A percentile compares a stretch with the other conserved stretches of the same genome.
Evolutionary conservation across 2,329 filamentous ascomycete species (phyloP).

Genomic region (Aspergillus uvarum): DNA sequence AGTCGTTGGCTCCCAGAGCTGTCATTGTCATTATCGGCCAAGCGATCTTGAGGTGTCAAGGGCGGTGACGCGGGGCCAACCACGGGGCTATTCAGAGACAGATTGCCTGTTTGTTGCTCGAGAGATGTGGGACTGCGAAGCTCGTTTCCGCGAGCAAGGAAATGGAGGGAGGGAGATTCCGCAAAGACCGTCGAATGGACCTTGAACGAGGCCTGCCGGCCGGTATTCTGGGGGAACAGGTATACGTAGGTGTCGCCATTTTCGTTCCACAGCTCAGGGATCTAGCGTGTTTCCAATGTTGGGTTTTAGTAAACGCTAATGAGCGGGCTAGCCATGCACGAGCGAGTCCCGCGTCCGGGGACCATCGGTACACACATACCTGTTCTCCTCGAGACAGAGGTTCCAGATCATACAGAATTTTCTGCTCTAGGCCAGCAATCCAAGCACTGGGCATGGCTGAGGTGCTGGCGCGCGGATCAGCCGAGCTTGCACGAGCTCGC

Average conservation of each 20-base stretch:
- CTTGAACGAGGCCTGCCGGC: conserved; percentile 60
- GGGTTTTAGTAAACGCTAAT: conserved; percentile 10
- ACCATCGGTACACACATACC: conserved; percentile 38
- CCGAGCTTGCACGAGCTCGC: conserved; percentile 35
- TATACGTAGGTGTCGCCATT: conserved; percentile 64
- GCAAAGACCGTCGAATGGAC: conserved; percentile 60
- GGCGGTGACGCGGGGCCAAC: conserved; percentile 28
- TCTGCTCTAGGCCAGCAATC: conserved; percentile 59
- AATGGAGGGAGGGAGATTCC: conserved; percentile 56
- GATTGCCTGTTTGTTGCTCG: conserved; percentile 30
- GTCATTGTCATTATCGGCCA: conserved; percentile 38
- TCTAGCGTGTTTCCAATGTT: conserved; percentile 33
- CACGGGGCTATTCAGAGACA: conserved; percentile 33
- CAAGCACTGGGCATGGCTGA: conserved; percentile 48
- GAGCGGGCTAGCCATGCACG: background rate
- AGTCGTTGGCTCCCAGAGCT: conserved; percentile 51
- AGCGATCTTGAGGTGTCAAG: conserved; percentile 32
- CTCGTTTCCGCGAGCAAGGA: conserved; percentile 53
- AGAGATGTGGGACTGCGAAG: conserved; percentile 42
- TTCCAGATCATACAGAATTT: conserved; percentile 56
- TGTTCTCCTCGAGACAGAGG: conserved; percentile 53
- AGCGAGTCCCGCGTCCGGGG: background rate
- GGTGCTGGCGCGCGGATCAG: conserved; percentile 28
- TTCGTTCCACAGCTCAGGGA: conserved; percentile 63
- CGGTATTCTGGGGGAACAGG: conserved; percentile 58